Base-by-base conservation (phyloP, 257 asterid species). In the Solanum rostratum region DNA sequence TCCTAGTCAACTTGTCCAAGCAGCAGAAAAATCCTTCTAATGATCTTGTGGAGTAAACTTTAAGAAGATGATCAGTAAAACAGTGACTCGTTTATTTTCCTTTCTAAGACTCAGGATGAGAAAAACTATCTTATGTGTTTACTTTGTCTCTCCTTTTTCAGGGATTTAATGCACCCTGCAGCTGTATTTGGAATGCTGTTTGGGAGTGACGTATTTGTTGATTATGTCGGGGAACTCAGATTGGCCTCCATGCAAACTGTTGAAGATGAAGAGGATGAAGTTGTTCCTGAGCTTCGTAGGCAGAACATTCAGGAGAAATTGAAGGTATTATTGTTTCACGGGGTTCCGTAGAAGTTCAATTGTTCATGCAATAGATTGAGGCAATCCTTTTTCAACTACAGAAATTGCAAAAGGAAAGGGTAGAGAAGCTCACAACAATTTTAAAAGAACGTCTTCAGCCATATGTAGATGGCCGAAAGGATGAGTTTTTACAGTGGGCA, bases 161-260 rank as follows among this genome's bases (percentile, higher is more conserved):
- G 98, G 90, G 95, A 92, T 63, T 85, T 94, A 93, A 92, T 93
- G 88, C 98, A 95, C 76, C 97, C 97, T 59, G 90, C 97, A 20
- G 89, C 94, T 86, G 94, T 93, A 54, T 95, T 95, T 85, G 97
- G 97, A 80, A 94, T 94, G 97, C 89, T 92, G 85, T 92, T 94
- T 84, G 98, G 96, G 74, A 94, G 93, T 80, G 98, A 93, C 43
- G 86, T 71, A 60, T 94, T 94, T 86, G 95, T 91, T 87, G 93
- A 94, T 83, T 92, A 92, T 81, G 90, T 94, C n/a, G 98, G 98
- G 65, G 93, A 91, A 87, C 96, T 95, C 84, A 83, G 89, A 30
- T 88, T 95, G 91, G 97, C 94, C 87, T 84, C 96, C 53, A 84
- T 93, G 81, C 91, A 93, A 63, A 89, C 92, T 52, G 79, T 91